These are phyloP conservation scores for Colletotrichum costaricense DNA, from an alignment of 2,329 filamentous ascomycete genomes.

Conservation along the genomic window DNA sequence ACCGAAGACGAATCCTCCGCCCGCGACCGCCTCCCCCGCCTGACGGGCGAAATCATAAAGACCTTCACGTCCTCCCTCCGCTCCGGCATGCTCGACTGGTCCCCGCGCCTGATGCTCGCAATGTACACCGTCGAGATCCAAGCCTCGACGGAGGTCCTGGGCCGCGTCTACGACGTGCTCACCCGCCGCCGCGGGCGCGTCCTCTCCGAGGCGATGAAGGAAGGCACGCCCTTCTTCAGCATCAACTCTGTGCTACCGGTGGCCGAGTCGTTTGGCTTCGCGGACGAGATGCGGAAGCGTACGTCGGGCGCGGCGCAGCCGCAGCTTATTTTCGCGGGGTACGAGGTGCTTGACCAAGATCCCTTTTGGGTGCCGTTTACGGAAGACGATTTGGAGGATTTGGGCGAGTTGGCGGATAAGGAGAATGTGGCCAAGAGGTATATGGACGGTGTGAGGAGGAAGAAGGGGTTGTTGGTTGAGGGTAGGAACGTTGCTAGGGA, in stretches of 20 bases:
- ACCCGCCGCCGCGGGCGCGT: conserved; percentile 91
- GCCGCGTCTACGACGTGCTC: conserved; percentile 97
- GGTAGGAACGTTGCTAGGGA: conserved; percentile 81
- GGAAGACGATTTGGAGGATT: conserved; percentile 94
- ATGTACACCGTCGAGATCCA: conserved; percentile 99
- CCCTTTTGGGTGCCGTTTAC: conserved; percentile 98
- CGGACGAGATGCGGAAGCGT: conserved; percentile 94
- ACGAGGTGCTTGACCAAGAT: conserved; percentile 93
- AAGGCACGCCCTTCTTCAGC: conserved; percentile 96
- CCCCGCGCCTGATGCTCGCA: conserved; percentile 90
- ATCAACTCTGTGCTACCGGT: conserved; percentile 90
- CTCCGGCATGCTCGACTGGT: conserved; percentile 94
- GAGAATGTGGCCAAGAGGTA: conserved; percentile 98
- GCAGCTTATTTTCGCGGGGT: conserved; percentile 93
- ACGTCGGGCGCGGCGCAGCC: conserved; percentile 91
- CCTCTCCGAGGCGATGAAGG: conserved; percentile 89
- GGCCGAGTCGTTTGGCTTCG: conserved; percentile 95
- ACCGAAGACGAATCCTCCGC: conserved; percentile 67
- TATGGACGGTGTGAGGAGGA: conserved; percentile 86
- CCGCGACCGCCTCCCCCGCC: conserved; percentile 76
- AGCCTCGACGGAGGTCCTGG: conserved; percentile 93
- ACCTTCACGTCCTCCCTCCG: conserved; percentile 86
- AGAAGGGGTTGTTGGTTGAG: conserved; percentile 90
- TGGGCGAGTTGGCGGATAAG: conserved; percentile 91
- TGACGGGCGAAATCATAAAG: conserved; percentile 95